Evolutionary conservation across 78 protist genomes (phyloP).

Genomic region (Polysphondylium violaceum): DNA sequence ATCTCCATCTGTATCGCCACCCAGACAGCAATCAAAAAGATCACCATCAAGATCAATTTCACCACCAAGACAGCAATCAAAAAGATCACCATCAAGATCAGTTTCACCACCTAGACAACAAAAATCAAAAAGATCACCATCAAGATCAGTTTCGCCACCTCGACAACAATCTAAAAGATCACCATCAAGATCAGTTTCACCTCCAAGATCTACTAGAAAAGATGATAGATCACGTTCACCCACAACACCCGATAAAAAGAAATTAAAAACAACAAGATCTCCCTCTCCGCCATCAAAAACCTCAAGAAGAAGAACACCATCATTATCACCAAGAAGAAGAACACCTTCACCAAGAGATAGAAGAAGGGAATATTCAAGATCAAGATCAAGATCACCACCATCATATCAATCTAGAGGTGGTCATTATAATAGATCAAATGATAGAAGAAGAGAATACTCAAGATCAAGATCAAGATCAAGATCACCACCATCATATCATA

Average conservation of each 20-base stretch:
- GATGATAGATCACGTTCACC: not conserved
- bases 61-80: conserved; percentile 11
- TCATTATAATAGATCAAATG: too few relatives aligned
- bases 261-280: too few relatives aligned
- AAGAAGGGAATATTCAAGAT: not conserved
- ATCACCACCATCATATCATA: not conserved
- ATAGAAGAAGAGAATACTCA: not conserved
- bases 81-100: too few relatives aligned
- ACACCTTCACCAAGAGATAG: conserved; percentile 3
- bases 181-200: conserved; percentile 26
- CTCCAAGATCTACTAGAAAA: not conserved
- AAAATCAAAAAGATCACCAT: conserved; percentile 1
- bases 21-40: too few relatives aligned
- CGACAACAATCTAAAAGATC: not conserved
- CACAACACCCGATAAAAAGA: too few relatives aligned
- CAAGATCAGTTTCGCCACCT: not conserved
- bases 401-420: not conserved
- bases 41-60: not conserved
- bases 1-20: too few relatives aligned
- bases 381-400: not conserved
- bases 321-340: not conserved
- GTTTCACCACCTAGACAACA: not conserved
- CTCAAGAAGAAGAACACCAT: not conserved
- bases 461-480: conserved; percentile 1
- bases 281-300: not conserved